Conservation (phyloP, 805 yeast genomes). For the Zygosaccharomyces bailii region DNA sequence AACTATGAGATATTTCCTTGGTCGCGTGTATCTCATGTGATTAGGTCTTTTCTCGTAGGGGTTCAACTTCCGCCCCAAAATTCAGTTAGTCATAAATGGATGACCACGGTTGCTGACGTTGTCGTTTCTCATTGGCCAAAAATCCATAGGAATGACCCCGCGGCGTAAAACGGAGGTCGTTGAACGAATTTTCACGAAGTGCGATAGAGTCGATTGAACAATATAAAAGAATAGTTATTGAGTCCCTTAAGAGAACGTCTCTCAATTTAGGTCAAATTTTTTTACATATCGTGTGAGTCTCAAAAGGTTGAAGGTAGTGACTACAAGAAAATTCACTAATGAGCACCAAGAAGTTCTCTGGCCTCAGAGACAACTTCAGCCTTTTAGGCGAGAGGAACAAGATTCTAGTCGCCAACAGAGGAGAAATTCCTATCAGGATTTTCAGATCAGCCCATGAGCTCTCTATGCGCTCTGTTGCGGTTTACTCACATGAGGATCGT, state of each 20-base stretch:
- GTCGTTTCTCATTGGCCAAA: slow-evolving; percentile 11
- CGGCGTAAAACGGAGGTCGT: background rate
- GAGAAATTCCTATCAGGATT: slow-evolving; percentile 82
- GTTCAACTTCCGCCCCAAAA: slow-evolving; percentile 1
- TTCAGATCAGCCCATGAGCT: slow-evolving; percentile 97
- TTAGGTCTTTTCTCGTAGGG: slow-evolving; percentile 1
- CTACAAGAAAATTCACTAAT: slow-evolving; percentile 5
- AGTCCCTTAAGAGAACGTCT: background rate
- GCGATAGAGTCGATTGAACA: background rate
- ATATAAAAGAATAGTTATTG: slow-evolving; percentile 1
- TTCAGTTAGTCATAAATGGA: slow-evolving; percentile 13
- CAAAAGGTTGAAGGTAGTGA: slow-evolving; percentile 1
- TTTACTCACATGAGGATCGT: slow-evolving; percentile 93
- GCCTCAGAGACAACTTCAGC: slow-evolving; percentile 34
- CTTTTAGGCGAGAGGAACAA: slow-evolving; percentile 45
- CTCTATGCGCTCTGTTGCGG: slow-evolving; percentile 95
- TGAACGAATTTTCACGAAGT: slow-evolving; percentile 3
- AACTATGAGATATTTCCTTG: no score
- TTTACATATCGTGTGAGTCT: background rate
- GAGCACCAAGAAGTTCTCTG: slow-evolving; percentile 26
- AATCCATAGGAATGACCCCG: slow-evolving; percentile 2
- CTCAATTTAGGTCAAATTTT: background rate
- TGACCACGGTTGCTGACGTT: slow-evolving; percentile 11
- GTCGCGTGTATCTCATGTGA: no score
- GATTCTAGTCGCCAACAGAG: slow-evolving; percentile 79